Percentiles rank a stretch among this genome's conserved stretches.
phyloP scores from a whole-genome alignment of 805 yeast species.

The Ogataea methylovora region DNA sequence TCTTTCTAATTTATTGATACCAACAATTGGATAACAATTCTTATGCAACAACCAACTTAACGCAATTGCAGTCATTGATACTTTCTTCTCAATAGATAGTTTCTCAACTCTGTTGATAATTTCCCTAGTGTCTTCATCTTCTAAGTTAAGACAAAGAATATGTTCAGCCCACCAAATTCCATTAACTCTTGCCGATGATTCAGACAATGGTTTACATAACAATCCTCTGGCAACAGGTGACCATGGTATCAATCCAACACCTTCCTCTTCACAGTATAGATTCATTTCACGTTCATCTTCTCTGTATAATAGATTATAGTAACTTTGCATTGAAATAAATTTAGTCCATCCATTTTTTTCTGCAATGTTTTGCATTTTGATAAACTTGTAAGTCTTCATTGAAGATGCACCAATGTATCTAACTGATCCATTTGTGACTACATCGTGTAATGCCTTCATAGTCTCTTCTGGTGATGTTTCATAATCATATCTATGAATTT shows the following conservation, averaged over 20 bases:
- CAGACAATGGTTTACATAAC: background rate
- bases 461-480: conserved; percentile 42
- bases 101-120: conserved; percentile 46
- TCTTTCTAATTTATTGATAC: conserved; percentile 39
- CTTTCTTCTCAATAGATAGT: conserved; percentile 36
- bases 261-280: conserved; percentile 42
- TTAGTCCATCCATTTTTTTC: conserved; percentile 49
- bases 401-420: conserved; percentile 58
- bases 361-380: conserved; percentile 45
- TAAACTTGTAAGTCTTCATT: conserved; percentile 49
- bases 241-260: conserved; percentile 55
- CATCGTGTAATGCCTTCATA: conserved; percentile 48
- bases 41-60: conserved; percentile 47
- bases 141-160: conserved; percentile 9
- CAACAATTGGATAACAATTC: conserved; percentile 49
- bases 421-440: conserved; percentile 35
- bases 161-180: background rate
- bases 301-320: conserved; percentile 45
- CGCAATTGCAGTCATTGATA: conserved; percentile 47
- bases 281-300: conserved; percentile 60
- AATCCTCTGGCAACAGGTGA: conserved; percentile 51
- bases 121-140: conserved; percentile 19
- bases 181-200: too few relatives aligned
- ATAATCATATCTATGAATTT: conserved; percentile 48
- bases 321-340: conserved; percentile 52